Percentiles rank a stretch among this genome's conserved stretches.
Conservation (phyloP, 768 basidiomycete species). For the Amanita rubescens region DNA sequence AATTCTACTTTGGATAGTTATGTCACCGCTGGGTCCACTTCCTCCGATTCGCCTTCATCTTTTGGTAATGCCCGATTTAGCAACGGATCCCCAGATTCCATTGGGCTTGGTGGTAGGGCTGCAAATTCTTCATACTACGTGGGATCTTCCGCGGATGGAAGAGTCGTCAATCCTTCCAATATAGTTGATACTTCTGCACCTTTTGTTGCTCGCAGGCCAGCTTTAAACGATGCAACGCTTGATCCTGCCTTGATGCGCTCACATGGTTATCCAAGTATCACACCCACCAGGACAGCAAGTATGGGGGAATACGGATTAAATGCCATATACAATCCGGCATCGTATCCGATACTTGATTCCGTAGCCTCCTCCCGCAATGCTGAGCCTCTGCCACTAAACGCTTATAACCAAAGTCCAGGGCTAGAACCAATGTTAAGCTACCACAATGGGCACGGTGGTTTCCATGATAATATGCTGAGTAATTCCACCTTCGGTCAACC, state of each 20-base stretch:
- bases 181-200: slow-evolving; percentile 20
- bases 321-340: slow-evolving; percentile 24
- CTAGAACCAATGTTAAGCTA: background rate
- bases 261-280: slow-evolving; percentile 22
- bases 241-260: slow-evolving; percentile 29
- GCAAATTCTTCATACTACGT: slow-evolving; percentile 27
- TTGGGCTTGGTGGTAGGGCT: slow-evolving; percentile 43
- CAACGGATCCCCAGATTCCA: slow-evolving; percentile 64
- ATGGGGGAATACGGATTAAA: slow-evolving; percentile 26
- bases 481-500: background rate
- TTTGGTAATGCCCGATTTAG: slow-evolving; percentile 57
- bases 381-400: slow-evolving; percentile 9
- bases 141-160: slow-evolving; percentile 21
- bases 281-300: slow-evolving; percentile 23
- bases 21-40: slow-evolving; percentile 42
- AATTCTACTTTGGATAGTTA: slow-evolving; percentile 63
- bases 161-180: slow-evolving; percentile 15
- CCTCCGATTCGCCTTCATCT: slow-evolving; percentile 66
- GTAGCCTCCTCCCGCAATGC: slow-evolving; percentile 9
- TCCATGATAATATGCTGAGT: background rate
- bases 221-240: slow-evolving; percentile 31
- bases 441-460: slow-evolving; percentile 4
- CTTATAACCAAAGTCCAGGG: slow-evolving; percentile 2
- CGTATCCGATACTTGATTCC: slow-evolving; percentile 16
- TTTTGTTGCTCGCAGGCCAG: slow-evolving; percentile 27